Conservation (phyloP, 1,139 yeast genomes). For the Candida glucosophila region DNA sequence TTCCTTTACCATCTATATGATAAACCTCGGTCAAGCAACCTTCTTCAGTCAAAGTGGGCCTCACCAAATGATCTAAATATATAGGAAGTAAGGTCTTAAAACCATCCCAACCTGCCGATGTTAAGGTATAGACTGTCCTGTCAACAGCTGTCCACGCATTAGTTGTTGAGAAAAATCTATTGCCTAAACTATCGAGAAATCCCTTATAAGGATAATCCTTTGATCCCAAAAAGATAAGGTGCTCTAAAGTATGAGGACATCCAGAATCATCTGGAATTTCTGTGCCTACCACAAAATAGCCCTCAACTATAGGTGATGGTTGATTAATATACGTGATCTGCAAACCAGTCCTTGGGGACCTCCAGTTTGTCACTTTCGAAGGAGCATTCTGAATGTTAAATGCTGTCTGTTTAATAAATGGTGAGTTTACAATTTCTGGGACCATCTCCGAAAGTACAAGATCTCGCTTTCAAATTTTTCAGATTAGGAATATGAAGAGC, state of each 20-base stretch:
- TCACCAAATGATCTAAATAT: constrained; percentile 77
- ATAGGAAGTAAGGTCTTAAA: constrained; percentile 77
- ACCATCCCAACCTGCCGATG: constrained; percentile 97
- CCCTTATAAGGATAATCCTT: constrained; percentile 88
- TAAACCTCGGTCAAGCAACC: constrained; percentile 93
- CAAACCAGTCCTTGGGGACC: constrained; percentile 69
- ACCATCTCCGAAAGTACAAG: too few species aligned
- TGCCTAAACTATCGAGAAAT: constrained; percentile 77
- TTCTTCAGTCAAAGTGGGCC: constrained; percentile 82
- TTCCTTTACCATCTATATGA: constrained; percentile 84
- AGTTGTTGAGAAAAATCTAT: constrained; percentile 75
- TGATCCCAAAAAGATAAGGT: constrained; percentile 91
- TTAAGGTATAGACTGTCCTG: constrained; percentile 86
- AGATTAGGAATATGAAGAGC: too few species aligned
- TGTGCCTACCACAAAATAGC: constrained; percentile 91
- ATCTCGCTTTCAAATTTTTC: too few species aligned
- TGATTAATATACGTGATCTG: constrained; percentile 71
- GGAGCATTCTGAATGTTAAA: constrained; percentile 61
- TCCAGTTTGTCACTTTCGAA: constrained; percentile 60
- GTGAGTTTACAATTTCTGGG: too few species aligned
- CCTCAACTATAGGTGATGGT: constrained; percentile 84
- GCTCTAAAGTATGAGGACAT: constrained; percentile 93
- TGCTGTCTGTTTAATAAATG: constrained; percentile 37
- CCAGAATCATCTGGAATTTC: constrained; percentile 86
- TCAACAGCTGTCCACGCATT: constrained; percentile 98